Percentiles rank a stretch among this genome's conserved stretches.
phyloP scores from a whole-genome alignment of 2,329 filamentous ascomycete species.

The Cladosporium sp. region DNA sequence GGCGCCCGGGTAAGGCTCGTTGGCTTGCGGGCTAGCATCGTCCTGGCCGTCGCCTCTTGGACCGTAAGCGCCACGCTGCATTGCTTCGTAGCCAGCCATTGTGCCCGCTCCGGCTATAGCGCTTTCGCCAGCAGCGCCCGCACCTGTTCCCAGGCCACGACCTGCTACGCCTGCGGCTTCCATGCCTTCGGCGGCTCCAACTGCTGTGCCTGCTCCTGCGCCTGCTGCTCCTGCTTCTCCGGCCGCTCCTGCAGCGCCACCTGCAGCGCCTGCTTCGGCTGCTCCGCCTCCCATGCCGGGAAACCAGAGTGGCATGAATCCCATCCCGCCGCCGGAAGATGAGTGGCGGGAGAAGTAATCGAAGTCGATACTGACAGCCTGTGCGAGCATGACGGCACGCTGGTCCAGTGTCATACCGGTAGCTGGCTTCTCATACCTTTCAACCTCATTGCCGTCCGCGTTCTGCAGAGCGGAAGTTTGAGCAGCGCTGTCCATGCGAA shows the following conservation, averaged over 20 bases:
- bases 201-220: constrained; percentile 31
- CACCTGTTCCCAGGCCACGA: constrained; percentile 27
- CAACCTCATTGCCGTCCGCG: constrained; percentile 23
- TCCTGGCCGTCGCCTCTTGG: constrained; percentile 22
- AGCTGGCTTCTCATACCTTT: constrained; percentile 22
- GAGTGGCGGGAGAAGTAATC: constrained; percentile 64
- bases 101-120: constrained; percentile 49
- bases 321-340: constrained; percentile 37
- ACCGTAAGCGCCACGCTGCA: constrained; percentile 48
- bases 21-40: constrained; percentile 29
- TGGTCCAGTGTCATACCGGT: constrained; percentile 61
- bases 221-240: constrained; percentile 27
- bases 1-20: constrained; percentile 25
- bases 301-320: constrained; percentile 51
- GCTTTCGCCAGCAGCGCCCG: constrained; percentile 37
- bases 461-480: constrained; percentile 30
- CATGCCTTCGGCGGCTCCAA: constrained; percentile 23
- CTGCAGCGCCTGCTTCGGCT: constrained; percentile 29
- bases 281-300: constrained; percentile 30
- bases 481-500: constrained; percentile 59
- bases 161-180: constrained; percentile 36
- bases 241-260: constrained; percentile 25
- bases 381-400: constrained; percentile 61
- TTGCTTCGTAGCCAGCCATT: constrained; percentile 60
- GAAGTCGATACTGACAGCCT: constrained; percentile 61